These are phyloP conservation scores for Lupinus albus DNA, from an alignment of 306 rosid genomes.

Conservation along the genomic window DNA sequence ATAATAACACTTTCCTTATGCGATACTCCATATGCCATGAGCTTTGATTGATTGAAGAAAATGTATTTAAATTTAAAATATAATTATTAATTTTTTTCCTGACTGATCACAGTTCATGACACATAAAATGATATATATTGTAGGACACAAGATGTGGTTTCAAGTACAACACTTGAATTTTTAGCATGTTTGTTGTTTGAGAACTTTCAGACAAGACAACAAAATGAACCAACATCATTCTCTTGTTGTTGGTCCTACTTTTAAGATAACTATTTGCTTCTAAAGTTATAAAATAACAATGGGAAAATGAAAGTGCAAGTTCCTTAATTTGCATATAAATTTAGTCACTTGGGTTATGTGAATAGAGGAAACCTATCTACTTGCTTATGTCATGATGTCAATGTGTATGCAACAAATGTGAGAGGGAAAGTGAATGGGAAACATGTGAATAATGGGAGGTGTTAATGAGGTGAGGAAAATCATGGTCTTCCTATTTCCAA, in stretches of 20 bases:
- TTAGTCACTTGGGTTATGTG: constrained; percentile 23
- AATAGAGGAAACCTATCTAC: constrained; percentile 17
- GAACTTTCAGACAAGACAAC: constrained; percentile 33
- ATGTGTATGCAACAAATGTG: constrained; percentile 19
- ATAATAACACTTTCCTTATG: constrained; percentile 17
- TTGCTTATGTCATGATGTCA: constrained; percentile 19
- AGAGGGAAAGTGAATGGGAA: constrained; percentile 18
- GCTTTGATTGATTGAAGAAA: too few species aligned
- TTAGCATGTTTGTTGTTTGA: constrained; percentile 30
- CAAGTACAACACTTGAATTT: constrained; percentile 15
- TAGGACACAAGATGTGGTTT: too few species aligned
- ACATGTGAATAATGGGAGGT: constrained; percentile 39
- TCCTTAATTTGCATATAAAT: neutral
- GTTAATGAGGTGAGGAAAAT: constrained; percentile 15
- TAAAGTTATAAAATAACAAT: constrained; percentile 19
- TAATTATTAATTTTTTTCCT: too few species aligned
- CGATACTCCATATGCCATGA: too few species aligned
- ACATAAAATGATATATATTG: too few species aligned
- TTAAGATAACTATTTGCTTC: constrained; percentile 21
- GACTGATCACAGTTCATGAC: too few species aligned
- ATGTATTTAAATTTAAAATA: too few species aligned
- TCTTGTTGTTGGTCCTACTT: constrained; percentile 19
- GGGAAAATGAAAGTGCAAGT: constrained; percentile 22
- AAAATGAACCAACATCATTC: constrained; percentile 21
- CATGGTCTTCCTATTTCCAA: constrained; percentile 38